A percentile compares a stretch with the other conserved stretches of the same genome.
phyloP scores from a whole-genome alignment of 768 basidiomycete species.

The Ramaria rubella region DNA sequence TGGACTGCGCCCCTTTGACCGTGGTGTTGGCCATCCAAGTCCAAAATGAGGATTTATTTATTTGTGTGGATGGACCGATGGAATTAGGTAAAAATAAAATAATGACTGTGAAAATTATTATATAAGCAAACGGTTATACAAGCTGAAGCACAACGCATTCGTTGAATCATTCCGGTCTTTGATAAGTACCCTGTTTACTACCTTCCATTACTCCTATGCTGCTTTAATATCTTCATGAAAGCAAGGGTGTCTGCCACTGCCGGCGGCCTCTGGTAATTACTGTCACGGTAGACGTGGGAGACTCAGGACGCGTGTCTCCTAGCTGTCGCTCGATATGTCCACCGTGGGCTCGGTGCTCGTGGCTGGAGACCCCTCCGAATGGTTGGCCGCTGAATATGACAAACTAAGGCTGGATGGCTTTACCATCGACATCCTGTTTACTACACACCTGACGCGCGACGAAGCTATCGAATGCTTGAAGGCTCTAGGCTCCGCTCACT shows the following conservation, averaged over 20 bases:
- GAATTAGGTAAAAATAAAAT: too few relatives aligned
- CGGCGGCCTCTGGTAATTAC: too few relatives aligned
- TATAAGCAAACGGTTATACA: too few relatives aligned
- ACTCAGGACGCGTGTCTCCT: background rate
- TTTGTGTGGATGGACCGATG: too few relatives aligned
- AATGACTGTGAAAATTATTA: too few relatives aligned
- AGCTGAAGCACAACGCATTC: too few relatives aligned
- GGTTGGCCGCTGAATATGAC: background rate
- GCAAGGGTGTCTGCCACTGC: background rate
- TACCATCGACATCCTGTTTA: background rate
- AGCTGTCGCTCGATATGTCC: background rate
- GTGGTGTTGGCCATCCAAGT: conserved; percentile 83
- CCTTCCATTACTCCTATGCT: too few relatives aligned
- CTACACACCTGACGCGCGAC: background rate
- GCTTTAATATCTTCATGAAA: background rate
- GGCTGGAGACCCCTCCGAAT: background rate
- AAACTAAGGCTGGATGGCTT: background rate
- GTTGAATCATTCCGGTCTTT: too few relatives aligned
- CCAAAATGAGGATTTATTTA: too few relatives aligned
- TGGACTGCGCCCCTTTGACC: conserved; percentile 76
- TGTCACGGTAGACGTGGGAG: too few relatives aligned
- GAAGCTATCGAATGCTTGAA: background rate
- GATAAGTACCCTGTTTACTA: too few relatives aligned
- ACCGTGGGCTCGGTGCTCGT: background rate
- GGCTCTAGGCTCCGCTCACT: background rate